Base-by-base conservation (phyloP, 2,329 filamentous ascomycete species). In the Ustilaginoidea virens region DNA sequence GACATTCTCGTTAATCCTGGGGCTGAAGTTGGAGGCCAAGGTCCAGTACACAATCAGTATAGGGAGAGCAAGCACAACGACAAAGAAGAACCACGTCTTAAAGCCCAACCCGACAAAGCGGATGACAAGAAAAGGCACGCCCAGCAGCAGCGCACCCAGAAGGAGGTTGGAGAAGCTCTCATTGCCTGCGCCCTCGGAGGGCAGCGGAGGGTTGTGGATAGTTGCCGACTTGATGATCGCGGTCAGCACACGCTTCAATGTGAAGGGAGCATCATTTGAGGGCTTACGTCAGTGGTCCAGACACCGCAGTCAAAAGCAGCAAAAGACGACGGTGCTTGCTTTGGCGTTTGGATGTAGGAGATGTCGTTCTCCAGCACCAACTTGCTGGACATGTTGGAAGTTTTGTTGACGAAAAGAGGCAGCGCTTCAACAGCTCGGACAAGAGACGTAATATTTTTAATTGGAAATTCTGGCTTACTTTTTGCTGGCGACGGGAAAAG, bases 181-280 rank as follows among this genome's bases (percentile, higher is more conserved):
- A 49, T 69, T 73, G 39, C 82, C 80, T 23, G 82, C 60, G 25
- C 72, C 80, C 52, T 94, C 86, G 39, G 83, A 85, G 22, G 86
- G 86, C 13, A 94, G 70, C 39, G 86, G 82, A 25, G 76, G 79
- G 69, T 94, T 94, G 51, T 87, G 80, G 56, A 94, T 94, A 29
- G 82, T 61, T 18, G 82, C 78, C 47, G 74, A 87, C 86, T 93
- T 17, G 15, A 48, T 7, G n/a, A 9, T 16, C 6, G 15, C 13
- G n/a, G 23, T 17, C 17, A 22, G 23, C 30, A 14, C 9, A 18
- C 8, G 3, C 11, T 24, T 10, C n/a, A 11, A 13, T 12, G 22
- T 9, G n/a, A 24, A 7, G n/a, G n/a, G 14, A 24, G n/a, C 7
- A 8, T 7, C 11, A 21, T 8, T 12, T 7, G n/a, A 12, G 8